These are phyloP conservation scores for Trypanosoma caninum DNA, from an alignment of 208 protist genomes.

Conservation along the genomic window DNA sequence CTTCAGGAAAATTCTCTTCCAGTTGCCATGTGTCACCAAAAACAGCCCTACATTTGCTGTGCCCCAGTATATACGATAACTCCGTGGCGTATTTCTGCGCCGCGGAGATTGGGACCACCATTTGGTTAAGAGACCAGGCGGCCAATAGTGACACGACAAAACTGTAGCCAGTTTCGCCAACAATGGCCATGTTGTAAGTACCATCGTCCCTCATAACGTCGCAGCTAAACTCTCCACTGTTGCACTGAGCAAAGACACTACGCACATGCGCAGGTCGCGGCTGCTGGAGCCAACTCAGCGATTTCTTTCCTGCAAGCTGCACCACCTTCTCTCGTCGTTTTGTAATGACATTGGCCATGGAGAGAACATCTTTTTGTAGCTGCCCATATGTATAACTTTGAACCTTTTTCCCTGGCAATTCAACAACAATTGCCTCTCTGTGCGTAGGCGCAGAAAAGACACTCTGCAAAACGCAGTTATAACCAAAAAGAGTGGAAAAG, in stretches of 20 bases:
- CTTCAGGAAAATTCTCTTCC: slow-evolving; percentile 52
- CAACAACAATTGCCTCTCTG: slow-evolving; percentile 62
- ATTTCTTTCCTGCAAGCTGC: slow-evolving; percentile 23
- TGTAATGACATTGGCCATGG: slow-evolving; percentile 55
- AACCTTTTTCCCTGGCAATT: slow-evolving; percentile 43
- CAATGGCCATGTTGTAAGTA: slow-evolving; percentile 53
- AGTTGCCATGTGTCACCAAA: slow-evolving; percentile 51
- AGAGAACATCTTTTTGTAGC: slow-evolving; percentile 77
- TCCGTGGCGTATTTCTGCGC: slow-evolving; percentile 67
- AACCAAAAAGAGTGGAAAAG: slow-evolving; percentile 73
- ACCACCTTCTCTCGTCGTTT: slow-evolving; percentile 41
- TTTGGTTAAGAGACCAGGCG: slow-evolving; percentile 69
- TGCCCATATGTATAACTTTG: slow-evolving; percentile 66
- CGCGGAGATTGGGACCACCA: slow-evolving; percentile 72
- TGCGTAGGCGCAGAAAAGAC: slow-evolving; percentile 58
- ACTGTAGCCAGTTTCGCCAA: slow-evolving; percentile 59
- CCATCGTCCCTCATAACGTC: slow-evolving; percentile 66
- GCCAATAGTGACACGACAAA: slow-evolving; percentile 78
- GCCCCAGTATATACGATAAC: slow-evolving; percentile 79
- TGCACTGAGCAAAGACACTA: slow-evolving; percentile 62
- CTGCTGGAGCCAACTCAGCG: slow-evolving; percentile 68
- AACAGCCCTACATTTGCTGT: slow-evolving; percentile 58
- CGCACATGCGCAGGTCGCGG: slow-evolving; percentile 44
- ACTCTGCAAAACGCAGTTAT: slow-evolving; percentile 62
- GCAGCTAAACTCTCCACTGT: slow-evolving; percentile 49